Evolutionary conservation across 2,329 filamentous ascomycete genomes (phyloP).

Genomic region (Trichoderma sp.): DNA sequence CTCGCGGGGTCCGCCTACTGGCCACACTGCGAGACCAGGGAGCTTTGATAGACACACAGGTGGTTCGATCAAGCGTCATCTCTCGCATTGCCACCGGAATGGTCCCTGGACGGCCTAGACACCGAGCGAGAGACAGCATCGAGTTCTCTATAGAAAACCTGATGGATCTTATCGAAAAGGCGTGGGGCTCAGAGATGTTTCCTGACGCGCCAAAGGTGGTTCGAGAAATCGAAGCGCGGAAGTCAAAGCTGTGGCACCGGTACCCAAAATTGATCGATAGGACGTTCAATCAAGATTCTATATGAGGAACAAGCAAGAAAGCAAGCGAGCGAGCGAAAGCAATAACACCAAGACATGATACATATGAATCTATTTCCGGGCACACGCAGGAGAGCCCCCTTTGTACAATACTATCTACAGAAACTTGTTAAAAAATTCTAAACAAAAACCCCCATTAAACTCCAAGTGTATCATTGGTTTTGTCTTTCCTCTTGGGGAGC

Average conservation of each 20-base stretch:
- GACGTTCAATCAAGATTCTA: conserved; percentile 34
- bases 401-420: conserved; percentile 28
- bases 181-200: conserved; percentile 43
- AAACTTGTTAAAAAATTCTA: conserved; percentile 30
- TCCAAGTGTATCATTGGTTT: conserved; percentile 36
- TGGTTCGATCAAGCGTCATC: conserved; percentile 38
- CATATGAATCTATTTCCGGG: conserved; percentile 18
- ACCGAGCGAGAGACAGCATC: conserved; percentile 39
- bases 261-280: conserved; percentile 39
- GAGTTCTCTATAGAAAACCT: conserved; percentile 40
- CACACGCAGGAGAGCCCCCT: conserved; percentile 5
- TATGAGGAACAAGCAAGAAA: not conserved
- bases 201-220: conserved; percentile 34
- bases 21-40: conserved; percentile 43
- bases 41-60: conserved; percentile 41
- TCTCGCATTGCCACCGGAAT: conserved; percentile 39
- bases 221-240: conserved; percentile 38
- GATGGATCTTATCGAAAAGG: conserved; percentile 41
- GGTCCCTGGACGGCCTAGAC: conserved; percentile 37
- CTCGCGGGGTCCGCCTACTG: conserved; percentile 44
- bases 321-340: not conserved
- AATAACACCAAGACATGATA: conserved; percentile 11
- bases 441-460: conserved; percentile 34
- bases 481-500: conserved; percentile 32
- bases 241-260: conserved; percentile 38